phyloP scores from a whole-genome alignment of 1,284 basidiomycete genomes.

The Schizophyllum commune region DNA sequence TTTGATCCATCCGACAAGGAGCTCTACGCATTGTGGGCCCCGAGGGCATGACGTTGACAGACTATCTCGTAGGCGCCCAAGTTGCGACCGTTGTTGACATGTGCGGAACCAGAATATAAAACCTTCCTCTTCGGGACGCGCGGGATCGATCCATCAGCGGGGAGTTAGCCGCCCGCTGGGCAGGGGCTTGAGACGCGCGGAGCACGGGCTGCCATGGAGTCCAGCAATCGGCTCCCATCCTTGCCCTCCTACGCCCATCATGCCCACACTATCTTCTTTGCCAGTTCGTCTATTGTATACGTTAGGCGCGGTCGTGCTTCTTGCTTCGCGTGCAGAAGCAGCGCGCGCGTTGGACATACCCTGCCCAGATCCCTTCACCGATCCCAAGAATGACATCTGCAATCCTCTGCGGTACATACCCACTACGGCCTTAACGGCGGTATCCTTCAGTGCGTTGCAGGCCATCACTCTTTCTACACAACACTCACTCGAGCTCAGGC shows the following conservation, averaged over 20 bases:
- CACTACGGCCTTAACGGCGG: constrained; percentile 44
- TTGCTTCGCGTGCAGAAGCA: background rate
- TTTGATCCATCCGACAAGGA: constrained; percentile 68
- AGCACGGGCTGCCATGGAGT: background rate
- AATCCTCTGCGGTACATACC: constrained; percentile 59
- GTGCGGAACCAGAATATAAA: background rate
- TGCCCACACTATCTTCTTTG: background rate
- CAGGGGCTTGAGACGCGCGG: background rate
- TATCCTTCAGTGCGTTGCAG: constrained; percentile 38
- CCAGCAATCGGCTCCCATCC: background rate
- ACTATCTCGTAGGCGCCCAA: background rate
- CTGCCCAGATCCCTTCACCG: constrained; percentile 33
- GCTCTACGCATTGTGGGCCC: constrained; percentile 68
- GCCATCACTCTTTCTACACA: background rate
- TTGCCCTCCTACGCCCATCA: background rate
- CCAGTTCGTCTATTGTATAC: background rate
- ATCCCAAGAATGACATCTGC: constrained; percentile 46
- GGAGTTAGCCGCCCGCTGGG: background rate
- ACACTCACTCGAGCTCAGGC: constrained; percentile 20
- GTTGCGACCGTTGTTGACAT: too few species aligned
- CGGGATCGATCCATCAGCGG: background rate
- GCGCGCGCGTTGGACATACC: background rate
- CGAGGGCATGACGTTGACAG: constrained; percentile 26
- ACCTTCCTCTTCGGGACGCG: background rate
- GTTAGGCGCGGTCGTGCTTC: background rate